phyloP scores from a whole-genome alignment of 306 rosid species.

The Nissolia schottii region DNA sequence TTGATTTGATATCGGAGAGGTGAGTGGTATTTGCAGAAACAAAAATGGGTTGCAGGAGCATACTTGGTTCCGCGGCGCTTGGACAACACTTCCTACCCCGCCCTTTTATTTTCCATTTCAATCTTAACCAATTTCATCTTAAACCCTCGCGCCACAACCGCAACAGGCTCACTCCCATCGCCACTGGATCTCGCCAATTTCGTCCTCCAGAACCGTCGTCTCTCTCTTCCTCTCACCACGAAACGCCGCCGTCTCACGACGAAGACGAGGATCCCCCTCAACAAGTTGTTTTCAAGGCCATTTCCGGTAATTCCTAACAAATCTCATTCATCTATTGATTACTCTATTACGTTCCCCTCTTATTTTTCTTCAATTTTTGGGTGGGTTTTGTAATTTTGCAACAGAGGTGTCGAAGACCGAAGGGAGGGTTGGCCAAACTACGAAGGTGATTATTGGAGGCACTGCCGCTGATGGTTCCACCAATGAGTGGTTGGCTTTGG shows the following conservation, averaged over 20 bases:
- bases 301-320: conserved; percentile 53
- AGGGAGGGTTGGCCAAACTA: conserved; percentile 80
- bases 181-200: conserved; percentile 27
- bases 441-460: conserved; percentile 69
- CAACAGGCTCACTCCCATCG: not conserved
- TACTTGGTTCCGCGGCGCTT: conserved; percentile 41
- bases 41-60: conserved; percentile 50
- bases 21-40: not conserved
- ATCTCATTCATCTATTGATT: not conserved
- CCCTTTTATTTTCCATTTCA: not conserved
- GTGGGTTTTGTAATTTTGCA: not conserved
- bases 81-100: conserved; percentile 43
- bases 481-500: conserved; percentile 68
- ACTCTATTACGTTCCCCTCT: not conserved
- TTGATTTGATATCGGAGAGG: too few relatives aligned
- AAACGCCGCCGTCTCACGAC: conserved; percentile 42
- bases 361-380: too few relatives aligned
- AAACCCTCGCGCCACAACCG: conserved; percentile 24
- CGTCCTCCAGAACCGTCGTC: conserved; percentile 26
- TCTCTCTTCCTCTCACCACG: conserved; percentile 37
- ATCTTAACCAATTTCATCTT: not conserved
- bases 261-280: conserved; percentile 69
- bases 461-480: conserved; percentile 66
- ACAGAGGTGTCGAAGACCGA: conserved; percentile 71
- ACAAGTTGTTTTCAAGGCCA: conserved; percentile 64